Evolutionary conservation across 2,329 filamentous ascomycete species (phyloP).

Genomic region (Raffaelea deltoideospora): DNA sequence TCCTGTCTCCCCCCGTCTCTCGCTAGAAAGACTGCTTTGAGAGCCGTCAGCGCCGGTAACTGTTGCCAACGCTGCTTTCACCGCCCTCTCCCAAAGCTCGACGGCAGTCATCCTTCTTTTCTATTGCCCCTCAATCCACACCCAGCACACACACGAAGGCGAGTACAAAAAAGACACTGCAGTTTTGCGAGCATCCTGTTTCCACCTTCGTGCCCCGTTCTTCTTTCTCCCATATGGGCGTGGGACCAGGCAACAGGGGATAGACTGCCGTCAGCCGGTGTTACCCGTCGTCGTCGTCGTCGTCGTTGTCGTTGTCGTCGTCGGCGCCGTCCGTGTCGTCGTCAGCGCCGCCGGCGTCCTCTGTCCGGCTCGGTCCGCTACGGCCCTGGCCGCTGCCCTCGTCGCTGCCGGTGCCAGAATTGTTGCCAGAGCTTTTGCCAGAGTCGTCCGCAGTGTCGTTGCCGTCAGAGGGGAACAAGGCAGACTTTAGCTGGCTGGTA

Average conservation of each 20-base stretch:
- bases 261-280: constrained; percentile 43
- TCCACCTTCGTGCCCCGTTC: not conserved
- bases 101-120: constrained; percentile 50
- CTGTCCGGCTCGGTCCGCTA: not conserved
- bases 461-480: too few relatives aligned
- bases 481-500: too few relatives aligned
- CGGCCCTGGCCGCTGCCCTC: not conserved
- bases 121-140: constrained; percentile 41
- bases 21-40: not conserved
- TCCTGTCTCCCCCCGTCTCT: not conserved
- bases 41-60: too few relatives aligned
- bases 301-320: constrained; percentile 29
- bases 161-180: not conserved
- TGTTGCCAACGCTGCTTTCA: not conserved
- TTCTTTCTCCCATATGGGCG: too few relatives aligned
- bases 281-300: constrained; percentile 52
- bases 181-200: not conserved
- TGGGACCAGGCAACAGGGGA: constrained; percentile 53
- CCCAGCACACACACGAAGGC: too few relatives aligned
- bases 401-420: not conserved
- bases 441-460: too few relatives aligned
- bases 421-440: too few relatives aligned
- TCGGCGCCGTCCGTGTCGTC: not conserved
- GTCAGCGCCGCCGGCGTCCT: not conserved
- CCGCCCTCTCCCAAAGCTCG: constrained; percentile 10